Percentiles rank a stretch among this genome's conserved stretches.
Conservation (phyloP, 257 asterid genomes). For the Solanum pinnatisectum region DNA sequence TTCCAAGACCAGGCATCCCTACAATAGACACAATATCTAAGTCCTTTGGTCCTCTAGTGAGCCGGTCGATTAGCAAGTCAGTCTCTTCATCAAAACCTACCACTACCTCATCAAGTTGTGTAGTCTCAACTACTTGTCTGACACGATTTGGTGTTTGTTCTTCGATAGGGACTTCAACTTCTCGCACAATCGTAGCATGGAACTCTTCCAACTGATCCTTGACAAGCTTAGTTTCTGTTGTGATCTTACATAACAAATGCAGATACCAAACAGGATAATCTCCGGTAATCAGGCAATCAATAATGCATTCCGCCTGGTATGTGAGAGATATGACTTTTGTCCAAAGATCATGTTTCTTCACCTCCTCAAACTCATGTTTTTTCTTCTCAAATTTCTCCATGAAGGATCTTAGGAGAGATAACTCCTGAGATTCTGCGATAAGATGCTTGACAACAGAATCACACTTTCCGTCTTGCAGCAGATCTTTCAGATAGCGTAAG, state of each 20-base stretch:
- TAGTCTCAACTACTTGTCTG: not conserved
- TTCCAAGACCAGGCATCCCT: conserved; percentile 13
- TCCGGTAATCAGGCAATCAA: not conserved
- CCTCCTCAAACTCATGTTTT: not conserved
- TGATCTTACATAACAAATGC: not conserved
- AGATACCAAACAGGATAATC: not conserved
- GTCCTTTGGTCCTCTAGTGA: not conserved
- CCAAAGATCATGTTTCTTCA: not conserved
- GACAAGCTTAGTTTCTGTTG: not conserved
- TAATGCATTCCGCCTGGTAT: not conserved
- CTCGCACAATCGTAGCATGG: not conserved
- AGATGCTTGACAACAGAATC: not conserved
- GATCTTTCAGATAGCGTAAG: not conserved
- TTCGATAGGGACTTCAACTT: not conserved
- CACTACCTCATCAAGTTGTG: not conserved
- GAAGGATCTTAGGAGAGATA: not conserved
- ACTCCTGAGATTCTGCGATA: not conserved
- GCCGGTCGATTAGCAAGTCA: not conserved
- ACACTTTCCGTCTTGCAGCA: not conserved
- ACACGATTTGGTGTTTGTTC: not conserved
- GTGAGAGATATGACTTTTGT: not conserved
- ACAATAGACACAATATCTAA: not conserved
- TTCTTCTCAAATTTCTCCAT: not conserved
- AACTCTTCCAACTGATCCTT: not conserved
- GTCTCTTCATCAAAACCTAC: not conserved